phyloP scores from a whole-genome alignment of 2,329 filamentous ascomycete species.

The Colletotrichum somersetense region DNA sequence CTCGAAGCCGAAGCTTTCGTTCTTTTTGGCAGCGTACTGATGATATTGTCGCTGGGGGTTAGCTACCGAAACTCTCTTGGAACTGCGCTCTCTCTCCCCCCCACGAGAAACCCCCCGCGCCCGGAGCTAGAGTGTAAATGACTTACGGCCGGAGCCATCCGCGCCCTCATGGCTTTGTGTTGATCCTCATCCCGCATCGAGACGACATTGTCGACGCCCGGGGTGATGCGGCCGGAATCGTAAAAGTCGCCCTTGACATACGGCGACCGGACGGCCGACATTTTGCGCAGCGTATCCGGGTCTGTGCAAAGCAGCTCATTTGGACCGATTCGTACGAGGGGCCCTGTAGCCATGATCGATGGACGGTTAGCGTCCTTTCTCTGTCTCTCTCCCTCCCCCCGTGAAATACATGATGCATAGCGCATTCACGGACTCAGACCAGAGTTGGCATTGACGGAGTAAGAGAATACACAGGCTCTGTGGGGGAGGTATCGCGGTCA shows the following conservation, averaged over 20 bases:
- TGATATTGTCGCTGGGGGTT: no score
- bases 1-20: constrained; percentile 58
- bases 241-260: constrained; percentile 55
- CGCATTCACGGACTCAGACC: no score
- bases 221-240: constrained; percentile 53
- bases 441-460: no score
- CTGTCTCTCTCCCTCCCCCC: not conserved
- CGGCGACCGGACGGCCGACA: constrained; percentile 53
- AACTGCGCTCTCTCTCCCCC: not conserved
- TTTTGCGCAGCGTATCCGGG: constrained; percentile 49
- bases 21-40: constrained; percentile 65
- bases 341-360: constrained; percentile 43
- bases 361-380: constrained; percentile 23
- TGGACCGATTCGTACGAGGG: constrained; percentile 57
- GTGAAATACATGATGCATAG: not conserved
- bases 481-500: not conserved
- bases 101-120: not conserved
- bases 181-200: constrained; percentile 52
- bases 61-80: no score
- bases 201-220: constrained; percentile 52
- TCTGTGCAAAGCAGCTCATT: constrained; percentile 57
- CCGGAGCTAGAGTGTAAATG: not conserved
- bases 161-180: constrained; percentile 55
- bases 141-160: constrained; percentile 59
- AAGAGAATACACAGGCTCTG: not conserved